phyloP scores from a whole-genome alignment of 768 basidiomycete genomes.

The Mycena galericulata region DNA sequence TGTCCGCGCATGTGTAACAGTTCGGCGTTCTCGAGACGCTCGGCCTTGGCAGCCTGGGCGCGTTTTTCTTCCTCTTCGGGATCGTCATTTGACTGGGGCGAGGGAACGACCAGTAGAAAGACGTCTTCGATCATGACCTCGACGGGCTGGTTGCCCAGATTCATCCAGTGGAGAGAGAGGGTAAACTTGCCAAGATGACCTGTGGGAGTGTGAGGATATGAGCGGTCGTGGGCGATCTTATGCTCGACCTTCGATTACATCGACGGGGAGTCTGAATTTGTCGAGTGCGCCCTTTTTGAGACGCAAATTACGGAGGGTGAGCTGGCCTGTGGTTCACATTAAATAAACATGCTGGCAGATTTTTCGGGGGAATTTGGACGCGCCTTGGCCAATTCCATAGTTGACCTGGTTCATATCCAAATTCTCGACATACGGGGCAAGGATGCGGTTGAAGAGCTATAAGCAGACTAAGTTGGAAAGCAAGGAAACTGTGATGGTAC shows the following conservation, averaged over 20 bases:
- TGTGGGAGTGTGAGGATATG: constrained; percentile 42
- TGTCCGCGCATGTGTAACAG: constrained; percentile 75
- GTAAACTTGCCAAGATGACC: constrained; percentile 91
- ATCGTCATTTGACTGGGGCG: constrained; percentile 74
- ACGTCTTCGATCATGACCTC: constrained; percentile 94
- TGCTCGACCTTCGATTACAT: constrained; percentile 87
- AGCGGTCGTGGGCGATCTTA: not conserved
- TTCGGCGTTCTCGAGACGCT: constrained; percentile 91
- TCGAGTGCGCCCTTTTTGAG: constrained; percentile 95
- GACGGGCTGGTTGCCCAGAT: constrained; percentile 89
- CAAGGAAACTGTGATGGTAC: constrained; percentile 40
- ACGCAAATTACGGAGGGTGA: constrained; percentile 83
- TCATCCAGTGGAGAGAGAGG: constrained; percentile 89
- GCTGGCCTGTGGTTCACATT: constrained; percentile 63
- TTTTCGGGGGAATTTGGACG: constrained; percentile 14
- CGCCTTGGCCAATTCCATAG: constrained; percentile 91
- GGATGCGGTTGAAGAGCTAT: constrained; percentile 88
- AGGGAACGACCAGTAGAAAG: constrained; percentile 92
- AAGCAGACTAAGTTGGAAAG: not conserved
- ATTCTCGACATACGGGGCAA: constrained; percentile 96
- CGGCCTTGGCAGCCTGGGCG: constrained; percentile 87
- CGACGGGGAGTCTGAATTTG: constrained; percentile 94
- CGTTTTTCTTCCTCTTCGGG: constrained; percentile 88
- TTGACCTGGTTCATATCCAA: constrained; percentile 95
- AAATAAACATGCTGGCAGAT: constrained; percentile 19